Conservation (phyloP, 2,329 filamentous ascomycete genomes). For the Cryphonectria japonica region DNA sequence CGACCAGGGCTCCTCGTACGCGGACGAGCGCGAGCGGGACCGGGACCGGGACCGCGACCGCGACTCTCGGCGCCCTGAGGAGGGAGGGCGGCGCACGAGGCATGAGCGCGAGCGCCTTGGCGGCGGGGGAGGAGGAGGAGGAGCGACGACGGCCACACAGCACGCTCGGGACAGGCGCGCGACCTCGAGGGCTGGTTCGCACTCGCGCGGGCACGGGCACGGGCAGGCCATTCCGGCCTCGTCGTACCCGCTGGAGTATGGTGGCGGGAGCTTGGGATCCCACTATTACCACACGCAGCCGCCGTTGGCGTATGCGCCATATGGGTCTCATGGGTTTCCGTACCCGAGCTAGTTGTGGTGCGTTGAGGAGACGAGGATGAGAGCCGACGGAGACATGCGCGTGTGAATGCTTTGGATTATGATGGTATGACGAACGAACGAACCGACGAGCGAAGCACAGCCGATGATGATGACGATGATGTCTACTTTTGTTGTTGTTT, state of each 20-base stretch:
- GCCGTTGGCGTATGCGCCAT: slow-evolving; percentile 27
- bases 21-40: slow-evolving; percentile 50
- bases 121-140: neutral
- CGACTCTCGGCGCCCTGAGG: neutral
- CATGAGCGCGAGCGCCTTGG: slow-evolving; percentile 44
- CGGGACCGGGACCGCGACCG: neutral
- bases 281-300: neutral
- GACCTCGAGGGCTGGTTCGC: slow-evolving; percentile 55
- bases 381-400: neutral
- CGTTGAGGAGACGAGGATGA: neutral
- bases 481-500: neutral
- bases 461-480: slow-evolving; percentile 1
- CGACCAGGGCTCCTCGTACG: slow-evolving; percentile 43
- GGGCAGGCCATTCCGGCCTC: slow-evolving; percentile 12
- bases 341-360: slow-evolving; percentile 14
- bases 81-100: slow-evolving; percentile 39
- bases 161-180: slow-evolving; percentile 48
- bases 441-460: slow-evolving; percentile 1
- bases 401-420: slow-evolving; percentile 13
- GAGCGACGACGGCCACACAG: slow-evolving; percentile 37
- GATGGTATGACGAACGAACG: slow-evolving; percentile 19
- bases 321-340: slow-evolving; percentile 21
- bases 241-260: slow-evolving; percentile 17
- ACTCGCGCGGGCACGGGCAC: slow-evolving; percentile 34
- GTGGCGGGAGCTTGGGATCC: slow-evolving; percentile 3